A percentile compares a stretch with the other conserved stretches of the same genome.
Evolutionary conservation across 768 basidiomycete species (phyloP).

Genomic region (Rhodotorula graminis): DNA sequence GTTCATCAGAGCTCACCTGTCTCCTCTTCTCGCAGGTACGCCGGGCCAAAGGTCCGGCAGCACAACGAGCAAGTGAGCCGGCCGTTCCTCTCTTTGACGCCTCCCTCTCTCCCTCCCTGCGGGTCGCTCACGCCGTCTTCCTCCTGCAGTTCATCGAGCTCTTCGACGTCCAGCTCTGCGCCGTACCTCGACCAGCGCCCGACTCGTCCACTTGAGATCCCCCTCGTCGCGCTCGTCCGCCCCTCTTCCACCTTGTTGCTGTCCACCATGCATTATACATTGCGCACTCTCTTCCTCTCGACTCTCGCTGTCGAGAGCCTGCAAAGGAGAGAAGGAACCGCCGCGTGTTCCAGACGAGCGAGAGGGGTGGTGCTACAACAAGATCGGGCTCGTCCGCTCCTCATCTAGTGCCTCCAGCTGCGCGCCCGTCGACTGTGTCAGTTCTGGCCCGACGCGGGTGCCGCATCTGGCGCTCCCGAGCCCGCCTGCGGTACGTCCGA

Average conservation of each 20-base stretch:
- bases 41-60: constrained; percentile 47
- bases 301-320: neutral
- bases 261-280: too few relatives aligned
- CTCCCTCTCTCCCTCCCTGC: too few relatives aligned
- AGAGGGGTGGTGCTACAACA: neutral
- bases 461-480: too few relatives aligned
- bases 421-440: neutral
- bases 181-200: constrained; percentile 3
- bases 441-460: too few relatives aligned
- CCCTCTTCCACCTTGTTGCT: too few relatives aligned
- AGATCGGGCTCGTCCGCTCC: too few relatives aligned
- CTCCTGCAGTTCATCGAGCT: constrained; percentile 48
- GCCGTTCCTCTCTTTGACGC: neutral
- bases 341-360: neutral
- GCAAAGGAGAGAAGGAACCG: neutral
- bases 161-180: constrained; percentile 39
- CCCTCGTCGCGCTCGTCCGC: too few relatives aligned
- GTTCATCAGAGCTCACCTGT: neutral
- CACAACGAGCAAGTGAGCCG: constrained; percentile 49
- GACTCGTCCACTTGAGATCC: too few relatives aligned
- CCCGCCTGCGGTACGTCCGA: too few relatives aligned
- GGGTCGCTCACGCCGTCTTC: neutral
- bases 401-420: neutral
- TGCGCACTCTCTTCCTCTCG: too few relatives aligned
- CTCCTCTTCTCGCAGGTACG: constrained; percentile 25